Conservation (phyloP, 345 rosid species). For the Triadica sebifera region DNA sequence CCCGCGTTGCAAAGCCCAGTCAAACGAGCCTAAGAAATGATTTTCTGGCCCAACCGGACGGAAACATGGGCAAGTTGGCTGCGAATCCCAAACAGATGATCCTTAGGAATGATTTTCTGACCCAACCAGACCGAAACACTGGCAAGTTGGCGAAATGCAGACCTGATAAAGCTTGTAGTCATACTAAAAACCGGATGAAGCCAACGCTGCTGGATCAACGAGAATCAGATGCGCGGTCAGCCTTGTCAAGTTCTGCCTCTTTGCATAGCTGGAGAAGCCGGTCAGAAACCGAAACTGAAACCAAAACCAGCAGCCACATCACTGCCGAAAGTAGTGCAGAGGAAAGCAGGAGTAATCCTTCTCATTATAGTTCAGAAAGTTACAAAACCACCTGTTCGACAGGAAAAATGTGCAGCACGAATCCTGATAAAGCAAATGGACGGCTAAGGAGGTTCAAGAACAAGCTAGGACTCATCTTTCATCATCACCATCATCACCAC, state of each 20-base stretch:
- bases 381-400: background rate
- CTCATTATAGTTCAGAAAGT: background rate
- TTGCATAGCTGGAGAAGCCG: background rate
- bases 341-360: background rate
- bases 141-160: background rate
- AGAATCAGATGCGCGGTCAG: background rate
- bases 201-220: conserved; percentile 14
- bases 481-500: conserved; percentile 60
- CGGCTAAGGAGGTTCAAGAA: conserved; percentile 51
- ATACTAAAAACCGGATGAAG: background rate
- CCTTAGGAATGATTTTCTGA: background rate
- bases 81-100: background rate
- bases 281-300: background rate
- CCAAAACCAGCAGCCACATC: background rate
- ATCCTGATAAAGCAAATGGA: conserved; percentile 28
- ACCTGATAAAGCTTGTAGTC: background rate
- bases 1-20: background rate
- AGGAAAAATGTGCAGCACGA: background rate
- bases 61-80: too few relatives aligned
- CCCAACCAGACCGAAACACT: background rate
- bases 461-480: conserved; percentile 59
- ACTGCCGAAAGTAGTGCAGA: background rate
- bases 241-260: conserved; percentile 1
- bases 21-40: too few relatives aligned
- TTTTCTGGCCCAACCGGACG: too few relatives aligned